Conservation (phyloP, 78 protist species). For the Dictyostelium intermedium region DNA sequence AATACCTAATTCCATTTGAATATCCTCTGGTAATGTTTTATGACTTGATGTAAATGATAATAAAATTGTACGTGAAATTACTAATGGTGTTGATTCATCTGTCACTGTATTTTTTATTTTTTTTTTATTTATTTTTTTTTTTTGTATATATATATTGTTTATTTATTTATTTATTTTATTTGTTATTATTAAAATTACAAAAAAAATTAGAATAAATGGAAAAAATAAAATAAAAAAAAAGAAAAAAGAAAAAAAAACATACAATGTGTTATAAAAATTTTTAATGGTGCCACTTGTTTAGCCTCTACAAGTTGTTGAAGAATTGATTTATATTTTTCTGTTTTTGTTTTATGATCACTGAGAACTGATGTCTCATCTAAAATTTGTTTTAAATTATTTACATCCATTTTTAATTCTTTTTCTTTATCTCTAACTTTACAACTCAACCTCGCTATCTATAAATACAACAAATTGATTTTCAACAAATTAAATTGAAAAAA, state of each 20-base stretch:
- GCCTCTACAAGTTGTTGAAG: conserved; percentile 17
- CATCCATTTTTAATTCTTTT: neutral
- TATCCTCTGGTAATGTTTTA: conserved; percentile 1
- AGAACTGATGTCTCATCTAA: conserved; percentile 46
- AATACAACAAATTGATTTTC: neutral
- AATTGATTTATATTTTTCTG: conserved; percentile 77
- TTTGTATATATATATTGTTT: no score
- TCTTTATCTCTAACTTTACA: neutral
- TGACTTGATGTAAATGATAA: conserved; percentile 12
- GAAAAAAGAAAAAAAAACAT: neutral
- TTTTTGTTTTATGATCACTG: conserved; percentile 73
- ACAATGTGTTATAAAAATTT: conserved; percentile 76
- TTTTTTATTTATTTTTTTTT: no score
- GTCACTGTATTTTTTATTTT: no score
- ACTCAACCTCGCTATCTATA: neutral
- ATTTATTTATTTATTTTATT: no score
- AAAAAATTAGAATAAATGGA: neutral
- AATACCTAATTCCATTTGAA: conserved; percentile 22
- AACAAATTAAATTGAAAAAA: neutral
- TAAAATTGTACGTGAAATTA: conserved; percentile 82
- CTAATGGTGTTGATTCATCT: conserved; percentile 83
- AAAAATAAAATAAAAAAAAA: neutral
- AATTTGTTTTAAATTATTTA: neutral
- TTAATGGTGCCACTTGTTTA: neutral
- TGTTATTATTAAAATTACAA: no score